Conservation (phyloP, 345 rosid genomes). For the Fremontodendron californicum region DNA sequence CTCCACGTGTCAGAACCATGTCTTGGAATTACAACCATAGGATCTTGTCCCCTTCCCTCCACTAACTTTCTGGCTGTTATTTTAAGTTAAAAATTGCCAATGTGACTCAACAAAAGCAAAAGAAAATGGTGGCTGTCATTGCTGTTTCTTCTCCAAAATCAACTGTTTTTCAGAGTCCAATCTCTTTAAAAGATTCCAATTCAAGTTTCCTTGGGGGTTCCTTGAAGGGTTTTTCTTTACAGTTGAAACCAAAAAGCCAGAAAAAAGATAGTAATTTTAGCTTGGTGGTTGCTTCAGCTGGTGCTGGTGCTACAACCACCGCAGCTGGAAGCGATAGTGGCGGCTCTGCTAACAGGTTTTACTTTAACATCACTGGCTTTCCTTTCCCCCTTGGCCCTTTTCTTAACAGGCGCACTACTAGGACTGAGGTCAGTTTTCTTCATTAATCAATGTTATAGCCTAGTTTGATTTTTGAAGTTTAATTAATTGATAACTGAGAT, state of each 20-base stretch:
- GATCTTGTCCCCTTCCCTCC: neutral
- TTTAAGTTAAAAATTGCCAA: neutral
- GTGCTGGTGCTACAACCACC: conserved; percentile 30
- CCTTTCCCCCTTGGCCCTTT: conserved; percentile 99
- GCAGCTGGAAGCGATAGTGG: conserved; percentile 25
- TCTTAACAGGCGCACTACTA: conserved; percentile 76
- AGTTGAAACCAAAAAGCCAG: conserved; percentile 34
- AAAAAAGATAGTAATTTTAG: conserved; percentile 23
- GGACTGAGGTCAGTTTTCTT: conserved; percentile 65
- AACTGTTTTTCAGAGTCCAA: conserved; percentile 38
- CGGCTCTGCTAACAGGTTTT: conserved; percentile 41
- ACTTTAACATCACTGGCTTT: conserved; percentile 83
- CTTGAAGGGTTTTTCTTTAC: conserved; percentile 34
- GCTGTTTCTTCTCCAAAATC: conserved; percentile 56
- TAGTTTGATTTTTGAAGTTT: neutral
- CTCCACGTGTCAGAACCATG: conserved; percentile 21
- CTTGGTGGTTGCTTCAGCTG: conserved; percentile 54
- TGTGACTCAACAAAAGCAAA: neutral
- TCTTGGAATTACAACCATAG: neutral
- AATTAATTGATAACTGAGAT: neutral
- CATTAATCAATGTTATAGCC: neutral
- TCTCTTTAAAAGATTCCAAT: conserved; percentile 32
- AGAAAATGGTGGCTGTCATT: conserved; percentile 48
- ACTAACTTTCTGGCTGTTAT: neutral
- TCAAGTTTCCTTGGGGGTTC: conserved; percentile 44